Conservation (phyloP, 2,329 filamentous ascomycete genomes). For the Thielaviopsis euricoi region DNA sequence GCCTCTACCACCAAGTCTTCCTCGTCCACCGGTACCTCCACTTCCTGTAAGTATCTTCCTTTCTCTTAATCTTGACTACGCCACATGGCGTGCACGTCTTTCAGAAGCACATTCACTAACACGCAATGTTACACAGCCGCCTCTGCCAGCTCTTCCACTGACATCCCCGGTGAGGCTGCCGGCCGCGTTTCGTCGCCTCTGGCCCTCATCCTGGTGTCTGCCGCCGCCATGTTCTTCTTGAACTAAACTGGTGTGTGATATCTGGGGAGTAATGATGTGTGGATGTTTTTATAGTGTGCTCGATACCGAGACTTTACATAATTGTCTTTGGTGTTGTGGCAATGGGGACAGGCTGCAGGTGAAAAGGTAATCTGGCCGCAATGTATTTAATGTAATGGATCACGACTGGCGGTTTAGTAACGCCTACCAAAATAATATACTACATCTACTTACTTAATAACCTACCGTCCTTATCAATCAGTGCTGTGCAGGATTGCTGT, state of each 20-base stretch:
- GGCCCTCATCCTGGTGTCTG: slow-evolving; percentile 23
- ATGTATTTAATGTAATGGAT: neutral
- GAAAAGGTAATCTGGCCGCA: neutral
- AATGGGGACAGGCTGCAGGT: neutral
- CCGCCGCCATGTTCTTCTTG: slow-evolving; percentile 26
- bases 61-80: too few relatives aligned
- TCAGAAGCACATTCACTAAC: neutral
- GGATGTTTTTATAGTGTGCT: neutral
- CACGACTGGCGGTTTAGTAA: neutral
- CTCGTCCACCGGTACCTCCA: slow-evolving; percentile 3
- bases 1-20: slow-evolving; percentile 11
- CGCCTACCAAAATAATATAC: neutral
- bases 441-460: neutral
- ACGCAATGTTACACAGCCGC: neutral
- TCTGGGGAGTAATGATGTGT: neutral
- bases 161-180: slow-evolving; percentile 15
- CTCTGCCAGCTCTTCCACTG: slow-evolving; percentile 8
- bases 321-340: neutral
- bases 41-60: slow-evolving; percentile 11
- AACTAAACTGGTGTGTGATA: slow-evolving; percentile 19
- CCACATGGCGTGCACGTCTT: neutral
- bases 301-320: neutral
- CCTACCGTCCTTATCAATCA: neutral
- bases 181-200: slow-evolving; percentile 22
- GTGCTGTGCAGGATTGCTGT: neutral